Percentiles rank a stretch among this genome's conserved stretches.
These are phyloP conservation scores for Sporormia fimetaria DNA, from an alignment of 495 filamentous ascomycete species.

Conservation along the genomic window DNA sequence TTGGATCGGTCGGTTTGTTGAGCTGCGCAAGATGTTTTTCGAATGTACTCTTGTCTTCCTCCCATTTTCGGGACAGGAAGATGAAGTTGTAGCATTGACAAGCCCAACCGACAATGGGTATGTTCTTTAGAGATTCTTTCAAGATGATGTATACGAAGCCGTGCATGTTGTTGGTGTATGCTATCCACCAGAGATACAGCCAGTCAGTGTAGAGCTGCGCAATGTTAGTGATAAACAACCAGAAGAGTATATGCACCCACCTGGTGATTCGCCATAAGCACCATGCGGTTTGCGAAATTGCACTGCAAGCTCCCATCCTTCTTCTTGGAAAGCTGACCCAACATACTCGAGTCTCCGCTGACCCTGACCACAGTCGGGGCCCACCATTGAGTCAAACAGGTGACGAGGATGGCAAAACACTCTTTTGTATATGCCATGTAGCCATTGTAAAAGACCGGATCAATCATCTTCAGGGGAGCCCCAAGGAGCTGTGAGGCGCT, in stretches of 20 bases:
- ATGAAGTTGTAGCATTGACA: constrained; percentile 36
- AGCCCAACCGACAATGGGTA: constrained; percentile 35
- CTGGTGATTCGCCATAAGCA: constrained; percentile 37
- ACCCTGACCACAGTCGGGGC: constrained; percentile 33
- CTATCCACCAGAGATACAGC: constrained; percentile 38
- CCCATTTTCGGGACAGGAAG: constrained; percentile 34
- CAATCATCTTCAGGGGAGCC: constrained; percentile 33
- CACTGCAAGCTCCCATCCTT: constrained; percentile 33
- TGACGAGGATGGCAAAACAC: constrained; percentile 35
- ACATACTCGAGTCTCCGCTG: constrained; percentile 34
- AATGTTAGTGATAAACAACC: too few relatives aligned
- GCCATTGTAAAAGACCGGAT: constrained; percentile 32
- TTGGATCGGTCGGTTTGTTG: constrained; percentile 31
- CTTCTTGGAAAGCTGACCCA: constrained; percentile 31
- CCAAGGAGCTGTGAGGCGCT: constrained; percentile 35
- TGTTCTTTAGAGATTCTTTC: constrained; percentile 34
- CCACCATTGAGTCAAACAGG: constrained; percentile 36
- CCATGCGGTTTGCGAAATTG: constrained; percentile 32
- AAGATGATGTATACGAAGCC: constrained; percentile 36
- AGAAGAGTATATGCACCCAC: too few relatives aligned
- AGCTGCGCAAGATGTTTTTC: constrained; percentile 29
- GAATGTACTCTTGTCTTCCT: constrained; percentile 30
- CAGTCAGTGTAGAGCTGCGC: constrained; percentile 36
- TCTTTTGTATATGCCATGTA: constrained; percentile 38
- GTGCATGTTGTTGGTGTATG: constrained; percentile 36